phyloP scores from a whole-genome alignment of 106 monocot species.

The Acorus gramineus region DNA sequence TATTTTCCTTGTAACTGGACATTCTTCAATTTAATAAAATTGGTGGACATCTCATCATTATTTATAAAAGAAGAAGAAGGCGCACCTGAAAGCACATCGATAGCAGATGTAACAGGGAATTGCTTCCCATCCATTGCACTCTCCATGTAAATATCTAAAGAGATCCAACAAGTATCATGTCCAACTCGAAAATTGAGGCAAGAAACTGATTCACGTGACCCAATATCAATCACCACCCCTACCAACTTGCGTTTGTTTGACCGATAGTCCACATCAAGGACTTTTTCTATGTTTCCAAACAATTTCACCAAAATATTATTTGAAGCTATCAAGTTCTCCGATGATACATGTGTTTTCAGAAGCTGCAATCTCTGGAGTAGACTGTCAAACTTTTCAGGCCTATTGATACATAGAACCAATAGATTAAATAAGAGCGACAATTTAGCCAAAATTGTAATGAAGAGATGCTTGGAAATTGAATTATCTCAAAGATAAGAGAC shows the following conservation, averaged over 20 bases:
- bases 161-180: constrained; percentile 53
- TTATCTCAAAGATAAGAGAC: no score
- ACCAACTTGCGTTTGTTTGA: constrained; percentile 33
- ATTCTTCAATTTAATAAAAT: background rate
- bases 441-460: background rate
- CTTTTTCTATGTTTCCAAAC: constrained; percentile 32
- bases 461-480: no score
- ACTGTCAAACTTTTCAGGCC: constrained; percentile 60
- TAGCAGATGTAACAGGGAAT: constrained; percentile 57
- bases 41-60: background rate
- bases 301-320: constrained; percentile 32
- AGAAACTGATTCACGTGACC: constrained; percentile 16
- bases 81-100: constrained; percentile 71
- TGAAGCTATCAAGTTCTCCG: constrained; percentile 21
- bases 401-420: constrained; percentile 5
- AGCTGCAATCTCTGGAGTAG: constrained; percentile 55
- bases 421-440: background rate
- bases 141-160: constrained; percentile 86
- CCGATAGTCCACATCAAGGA: constrained; percentile 17
- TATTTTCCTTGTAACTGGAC: background rate
- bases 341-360: constrained; percentile 42
- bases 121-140: constrained; percentile 77
- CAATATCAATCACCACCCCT: constrained; percentile 39
- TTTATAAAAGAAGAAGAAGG: background rate
- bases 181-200: constrained; percentile 30